A percentile compares a stretch with the other conserved stretches of the same genome.
Conservation (phyloP, 208 protist species). For the Acanthamoeba rhysodes region DNA sequence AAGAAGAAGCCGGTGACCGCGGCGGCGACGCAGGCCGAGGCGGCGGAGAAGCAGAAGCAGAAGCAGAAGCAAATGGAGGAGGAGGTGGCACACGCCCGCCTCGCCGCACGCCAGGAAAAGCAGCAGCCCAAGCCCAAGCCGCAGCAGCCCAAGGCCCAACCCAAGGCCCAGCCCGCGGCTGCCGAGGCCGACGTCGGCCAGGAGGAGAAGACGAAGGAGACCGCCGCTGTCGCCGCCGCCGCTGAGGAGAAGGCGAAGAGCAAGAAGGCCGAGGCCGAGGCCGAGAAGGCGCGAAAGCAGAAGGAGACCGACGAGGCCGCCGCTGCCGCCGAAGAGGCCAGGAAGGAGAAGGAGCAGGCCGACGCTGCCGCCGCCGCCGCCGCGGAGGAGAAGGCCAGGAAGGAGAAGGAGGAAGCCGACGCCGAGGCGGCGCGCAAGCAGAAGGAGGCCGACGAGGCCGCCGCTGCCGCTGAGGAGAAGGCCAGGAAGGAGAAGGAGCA, state of each 20-base stretch:
- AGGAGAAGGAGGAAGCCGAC: neutral
- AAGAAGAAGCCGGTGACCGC: neutral
- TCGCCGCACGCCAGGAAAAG: neutral
- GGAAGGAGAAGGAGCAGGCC: neutral
- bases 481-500: conserved; percentile 35
- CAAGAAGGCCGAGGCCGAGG: neutral
- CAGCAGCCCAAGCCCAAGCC: neutral
- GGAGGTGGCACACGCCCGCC: neutral
- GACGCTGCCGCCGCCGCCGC: neutral
- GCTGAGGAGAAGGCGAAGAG: neutral
- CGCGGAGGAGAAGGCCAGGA: neutral
- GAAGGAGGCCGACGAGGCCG: neutral
- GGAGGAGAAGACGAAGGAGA: conserved; percentile 29
- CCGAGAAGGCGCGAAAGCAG: neutral
- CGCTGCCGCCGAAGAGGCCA: neutral
- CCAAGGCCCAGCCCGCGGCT: neutral
- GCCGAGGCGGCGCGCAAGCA: neutral
- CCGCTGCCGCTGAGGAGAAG: neutral
- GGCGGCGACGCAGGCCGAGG: neutral
- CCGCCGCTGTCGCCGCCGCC: neutral
- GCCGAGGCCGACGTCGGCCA: neutral
- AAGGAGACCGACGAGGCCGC: neutral
- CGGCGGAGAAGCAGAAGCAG: conserved; percentile 23
- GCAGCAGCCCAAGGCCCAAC: neutral
- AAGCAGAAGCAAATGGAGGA: conserved; percentile 30